Percentiles rank a stretch among this genome's conserved stretches.
phyloP scores from a whole-genome alignment of 148 eudicot genomes.

The Mesembryanthemum crystallinum region DNA sequence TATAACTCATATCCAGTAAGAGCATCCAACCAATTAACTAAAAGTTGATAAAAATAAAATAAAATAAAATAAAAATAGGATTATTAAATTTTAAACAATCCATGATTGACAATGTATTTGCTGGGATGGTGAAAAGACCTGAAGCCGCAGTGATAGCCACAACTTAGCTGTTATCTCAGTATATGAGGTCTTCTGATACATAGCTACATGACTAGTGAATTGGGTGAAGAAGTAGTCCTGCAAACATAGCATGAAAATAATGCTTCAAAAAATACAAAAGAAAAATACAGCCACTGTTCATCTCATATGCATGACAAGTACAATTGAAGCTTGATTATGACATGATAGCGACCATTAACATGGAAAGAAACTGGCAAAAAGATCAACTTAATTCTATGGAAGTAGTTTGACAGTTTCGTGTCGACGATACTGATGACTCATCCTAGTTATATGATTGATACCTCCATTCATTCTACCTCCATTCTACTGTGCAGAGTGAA shows the following conservation, averaged over 20 bases:
- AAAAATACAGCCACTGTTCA: not conserved
- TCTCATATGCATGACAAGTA: not conserved
- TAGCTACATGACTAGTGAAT: constrained; percentile 50
- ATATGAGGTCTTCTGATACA: constrained; percentile 89
- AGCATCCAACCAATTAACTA: not conserved
- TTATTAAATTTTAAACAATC: too few species aligned
- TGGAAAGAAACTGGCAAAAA: not conserved
- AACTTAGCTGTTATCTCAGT: constrained; percentile 85
- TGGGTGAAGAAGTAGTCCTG: constrained; percentile 73
- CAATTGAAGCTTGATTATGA: constrained; percentile 4
- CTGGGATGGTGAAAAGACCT: constrained; percentile 40
- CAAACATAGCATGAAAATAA: constrained; percentile 20
- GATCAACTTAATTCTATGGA: not conserved
- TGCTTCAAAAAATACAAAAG: not conserved
- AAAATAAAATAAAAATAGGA: not conserved
- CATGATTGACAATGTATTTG: not conserved
- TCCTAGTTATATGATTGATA: not conserved
- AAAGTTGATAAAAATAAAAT: not conserved
- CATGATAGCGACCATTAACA: not conserved
- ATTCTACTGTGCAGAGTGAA: not conserved
- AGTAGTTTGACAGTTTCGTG: not conserved
- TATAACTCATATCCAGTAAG: not conserved
- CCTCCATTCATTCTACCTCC: too few species aligned
- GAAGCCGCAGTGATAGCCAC: constrained; percentile 98
- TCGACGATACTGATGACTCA: not conserved